Evolutionary conservation across 2,329 filamentous ascomycete species (phyloP).

Genomic region (Neonectria faginata): DNA sequence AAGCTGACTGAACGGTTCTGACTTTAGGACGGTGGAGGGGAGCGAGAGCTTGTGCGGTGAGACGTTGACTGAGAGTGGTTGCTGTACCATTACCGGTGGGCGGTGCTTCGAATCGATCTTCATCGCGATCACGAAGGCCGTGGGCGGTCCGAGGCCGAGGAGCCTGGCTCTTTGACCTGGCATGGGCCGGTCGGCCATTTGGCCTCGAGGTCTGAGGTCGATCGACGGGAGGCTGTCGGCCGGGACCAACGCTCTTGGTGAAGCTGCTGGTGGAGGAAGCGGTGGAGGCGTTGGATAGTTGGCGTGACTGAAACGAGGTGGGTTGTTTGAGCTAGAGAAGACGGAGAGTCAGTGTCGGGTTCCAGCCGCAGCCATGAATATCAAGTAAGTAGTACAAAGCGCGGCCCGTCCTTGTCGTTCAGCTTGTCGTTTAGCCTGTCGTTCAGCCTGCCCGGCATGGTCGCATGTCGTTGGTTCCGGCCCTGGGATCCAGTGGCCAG

Average conservation of each 20-base stretch:
- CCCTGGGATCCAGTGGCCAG: constrained; percentile 3
- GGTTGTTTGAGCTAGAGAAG: constrained; percentile 51
- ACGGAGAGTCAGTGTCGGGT: constrained; percentile 9
- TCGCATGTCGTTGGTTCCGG: constrained; percentile 13
- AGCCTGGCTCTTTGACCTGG: constrained; percentile 55
- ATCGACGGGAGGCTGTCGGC: constrained; percentile 59
- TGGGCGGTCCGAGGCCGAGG: constrained; percentile 54
- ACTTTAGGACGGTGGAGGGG: constrained; percentile 43
- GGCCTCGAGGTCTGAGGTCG: constrained; percentile 66
- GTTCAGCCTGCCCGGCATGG: constrained; percentile 11
- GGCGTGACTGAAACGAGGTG: constrained; percentile 49
- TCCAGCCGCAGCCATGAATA: constrained; percentile 28
- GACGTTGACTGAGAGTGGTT: constrained; percentile 26
- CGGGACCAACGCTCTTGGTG: constrained; percentile 68
- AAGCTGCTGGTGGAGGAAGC: constrained; percentile 58
- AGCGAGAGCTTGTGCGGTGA: constrained; percentile 25
- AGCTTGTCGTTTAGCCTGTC: neutral
- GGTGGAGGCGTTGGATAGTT: constrained; percentile 48
- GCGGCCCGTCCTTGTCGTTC: constrained; percentile 25
- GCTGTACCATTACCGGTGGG: constrained; percentile 53
- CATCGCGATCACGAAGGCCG: constrained; percentile 55
- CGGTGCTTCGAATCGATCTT: constrained; percentile 53
- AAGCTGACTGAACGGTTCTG: constrained; percentile 44
- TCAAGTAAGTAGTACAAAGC: constrained; percentile 25
- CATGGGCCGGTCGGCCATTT: constrained; percentile 59